Evolutionary conservation across 129 eudicot genomes (phyloP).

Genomic region (Dittrichia graveolens): DNA sequence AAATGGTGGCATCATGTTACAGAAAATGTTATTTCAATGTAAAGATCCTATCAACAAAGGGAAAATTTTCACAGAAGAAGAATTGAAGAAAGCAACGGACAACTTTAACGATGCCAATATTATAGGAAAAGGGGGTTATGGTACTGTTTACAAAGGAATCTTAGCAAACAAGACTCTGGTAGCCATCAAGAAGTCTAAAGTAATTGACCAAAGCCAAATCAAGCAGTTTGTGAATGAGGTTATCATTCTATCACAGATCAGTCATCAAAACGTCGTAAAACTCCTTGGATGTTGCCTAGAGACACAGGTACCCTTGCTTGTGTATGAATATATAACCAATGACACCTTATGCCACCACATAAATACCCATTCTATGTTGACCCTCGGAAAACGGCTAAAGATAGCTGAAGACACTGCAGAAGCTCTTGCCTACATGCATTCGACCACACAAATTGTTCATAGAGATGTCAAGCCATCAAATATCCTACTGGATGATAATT

Average conservation of each 20-base stretch:
- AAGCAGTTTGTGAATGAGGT: slow-evolving; percentile 30
- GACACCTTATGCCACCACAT: too few species aligned
- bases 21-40: slow-evolving; percentile 19
- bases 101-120: slow-evolving; percentile 15
- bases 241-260: slow-evolving; percentile 26
- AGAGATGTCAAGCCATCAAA: slow-evolving; percentile 24
- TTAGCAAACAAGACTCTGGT: slow-evolving; percentile 27
- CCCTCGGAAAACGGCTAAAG: too few species aligned
- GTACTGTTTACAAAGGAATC: slow-evolving; percentile 24
- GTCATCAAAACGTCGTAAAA: slow-evolving; percentile 30
- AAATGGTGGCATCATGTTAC: slow-evolving; percentile 37
- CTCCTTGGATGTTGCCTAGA: slow-evolving; percentile 33
- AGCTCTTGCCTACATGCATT: too few species aligned
- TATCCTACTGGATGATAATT: slow-evolving; percentile 17
- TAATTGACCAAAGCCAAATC: slow-evolving; percentile 30
- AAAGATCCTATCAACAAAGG: slow-evolving; percentile 19
- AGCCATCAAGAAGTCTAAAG: slow-evolving; percentile 32
- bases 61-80: slow-evolving; percentile 31
- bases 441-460: neutral
- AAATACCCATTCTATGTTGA: too few species aligned
- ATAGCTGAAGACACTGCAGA: too few species aligned
- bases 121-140: slow-evolving; percentile 33
- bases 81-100: slow-evolving; percentile 23
- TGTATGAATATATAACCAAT: too few species aligned
- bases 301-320: slow-evolving; percentile 1